A percentile compares a stretch with the other conserved stretches of the same genome.
Conservation (phyloP, 495 filamentous ascomycete species). For the Neurospora tetraspora region DNA sequence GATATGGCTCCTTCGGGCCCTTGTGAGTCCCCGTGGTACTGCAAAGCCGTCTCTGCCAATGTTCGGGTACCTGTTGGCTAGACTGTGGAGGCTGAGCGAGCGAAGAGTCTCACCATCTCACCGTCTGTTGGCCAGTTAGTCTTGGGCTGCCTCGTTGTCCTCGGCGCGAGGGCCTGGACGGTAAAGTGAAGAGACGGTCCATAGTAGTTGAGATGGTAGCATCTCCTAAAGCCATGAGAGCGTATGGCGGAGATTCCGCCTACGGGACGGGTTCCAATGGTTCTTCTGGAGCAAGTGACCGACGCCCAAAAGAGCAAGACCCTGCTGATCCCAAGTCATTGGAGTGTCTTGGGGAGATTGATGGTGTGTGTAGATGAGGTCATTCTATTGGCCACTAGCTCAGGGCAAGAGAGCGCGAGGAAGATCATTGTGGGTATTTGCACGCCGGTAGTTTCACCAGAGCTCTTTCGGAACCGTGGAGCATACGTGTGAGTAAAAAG, state of each 20-base stretch:
- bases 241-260: background rate
- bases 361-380: conserved; percentile 8
- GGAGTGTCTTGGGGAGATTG: conserved; percentile 10
- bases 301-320: conserved; percentile 15
- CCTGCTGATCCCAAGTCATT: conserved; percentile 18
- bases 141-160: conserved; percentile 20
- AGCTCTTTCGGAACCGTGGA: background rate
- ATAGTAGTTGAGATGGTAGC: background rate
- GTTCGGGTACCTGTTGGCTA: background rate
- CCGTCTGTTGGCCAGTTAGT: background rate
- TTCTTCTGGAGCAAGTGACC: background rate
- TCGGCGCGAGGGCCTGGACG: conserved; percentile 3
- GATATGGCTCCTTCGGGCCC: conserved; percentile 9
- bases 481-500: background rate
- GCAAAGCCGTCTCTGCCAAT: background rate
- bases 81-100: background rate
- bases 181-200: background rate
- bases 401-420: background rate
- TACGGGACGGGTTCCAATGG: background rate
- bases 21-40: background rate
- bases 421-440: background rate
- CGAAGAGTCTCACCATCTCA: background rate
- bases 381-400: conserved; percentile 18
- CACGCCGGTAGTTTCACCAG: background rate
- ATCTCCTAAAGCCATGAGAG: background rate